These are phyloP conservation scores for Tolypocladium ophioglossoides DNA, from an alignment of 2,329 filamentous ascomycete species.

Conservation along the genomic window DNA sequence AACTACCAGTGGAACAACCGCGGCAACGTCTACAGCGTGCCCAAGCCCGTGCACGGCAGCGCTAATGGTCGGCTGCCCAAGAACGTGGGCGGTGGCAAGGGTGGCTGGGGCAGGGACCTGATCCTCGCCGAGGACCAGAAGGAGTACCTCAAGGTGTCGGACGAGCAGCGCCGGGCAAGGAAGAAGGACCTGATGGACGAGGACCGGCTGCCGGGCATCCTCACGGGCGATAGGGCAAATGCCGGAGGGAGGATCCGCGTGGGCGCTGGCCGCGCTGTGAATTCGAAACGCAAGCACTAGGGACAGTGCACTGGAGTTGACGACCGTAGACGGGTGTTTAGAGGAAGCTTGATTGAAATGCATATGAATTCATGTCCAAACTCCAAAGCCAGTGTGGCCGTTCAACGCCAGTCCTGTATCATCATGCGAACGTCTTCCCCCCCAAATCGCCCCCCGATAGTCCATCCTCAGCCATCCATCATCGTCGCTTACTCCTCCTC, in stretches of 20 bases:
- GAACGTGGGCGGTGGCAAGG: constrained; percentile 70
- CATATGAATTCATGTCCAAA: constrained; percentile 1
- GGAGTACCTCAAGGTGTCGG: constrained; percentile 62
- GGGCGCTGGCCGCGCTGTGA: constrained; percentile 78
- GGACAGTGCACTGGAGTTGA: too few species aligned
- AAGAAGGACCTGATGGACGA: constrained; percentile 88
- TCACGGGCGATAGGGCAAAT: constrained; percentile 65
- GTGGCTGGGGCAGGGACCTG: constrained; percentile 75
- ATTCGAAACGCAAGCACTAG: constrained; percentile 57
- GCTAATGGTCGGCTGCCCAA: constrained; percentile 64
- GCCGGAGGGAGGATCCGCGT: constrained; percentile 60
- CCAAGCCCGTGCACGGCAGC: constrained; percentile 75
- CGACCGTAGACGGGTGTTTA: background rate
- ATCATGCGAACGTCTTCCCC: background rate
- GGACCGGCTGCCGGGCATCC: constrained; percentile 76
- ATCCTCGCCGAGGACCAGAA: constrained; percentile 94
- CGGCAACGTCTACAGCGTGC: constrained; percentile 85
- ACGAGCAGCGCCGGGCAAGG: constrained; percentile 53
- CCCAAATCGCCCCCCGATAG: background rate
- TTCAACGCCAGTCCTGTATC: background rate
- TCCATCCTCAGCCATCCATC: too few species aligned
- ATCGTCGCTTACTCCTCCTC: background rate
- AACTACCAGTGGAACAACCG: constrained; percentile 96
- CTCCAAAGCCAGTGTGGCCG: background rate
- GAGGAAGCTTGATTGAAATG: constrained; percentile 4